Evolutionary conservation across 176 grass and related monocot genomes (phyloP), one percentile per base, ranked within the genome.

Genomic region (Triticum aestivum): DNA sequence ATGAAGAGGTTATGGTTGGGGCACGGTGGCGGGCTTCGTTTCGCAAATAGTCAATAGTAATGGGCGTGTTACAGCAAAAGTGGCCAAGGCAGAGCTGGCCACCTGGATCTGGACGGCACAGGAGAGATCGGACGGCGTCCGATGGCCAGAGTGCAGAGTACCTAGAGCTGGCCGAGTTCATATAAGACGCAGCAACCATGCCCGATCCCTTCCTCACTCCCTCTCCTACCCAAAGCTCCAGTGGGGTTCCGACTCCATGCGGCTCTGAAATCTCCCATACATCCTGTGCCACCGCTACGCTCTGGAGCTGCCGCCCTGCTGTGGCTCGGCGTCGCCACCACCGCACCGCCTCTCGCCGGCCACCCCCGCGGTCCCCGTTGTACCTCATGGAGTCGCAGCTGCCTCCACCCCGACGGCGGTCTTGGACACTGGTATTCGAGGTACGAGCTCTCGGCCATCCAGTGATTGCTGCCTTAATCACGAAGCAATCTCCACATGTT

Each of bases 101-200:
- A 18, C 27, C 49, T 56, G 17, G 74, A 77, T 77, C 74, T 77
- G 74, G 29, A 77, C 29, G 27, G 47, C 47, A 77, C 47, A 33
- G 17, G 21, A 21, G 74, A 77, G 47, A 77, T 77, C 29, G 74
- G 74, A 77, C 74, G 74, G 49, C 29, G 20, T 24, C 13, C 74
- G 29, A 58, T 33, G 17, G 74, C 45, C 74, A 56, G 17, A 21
- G 27, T 21, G 27, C 47, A 77, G 73, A 52, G 45, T 18, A 54
- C 24, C 44, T 18, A 45, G 44, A 76, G 73, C 73, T 20, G 73
- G 14, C 45, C 5, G 74, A 54, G 49, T 77, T 21, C 27, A 4
- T 77, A 77, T 77, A 58, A 77, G 74, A 77, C 9, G 73, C 73
- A 54, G 27, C 47, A 27, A 26, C 20, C 74, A 30, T 77, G 74